Evolutionary conservation across 179 eudicot genomes (phyloP).

Genomic region (Camellia oleifera): DNA sequence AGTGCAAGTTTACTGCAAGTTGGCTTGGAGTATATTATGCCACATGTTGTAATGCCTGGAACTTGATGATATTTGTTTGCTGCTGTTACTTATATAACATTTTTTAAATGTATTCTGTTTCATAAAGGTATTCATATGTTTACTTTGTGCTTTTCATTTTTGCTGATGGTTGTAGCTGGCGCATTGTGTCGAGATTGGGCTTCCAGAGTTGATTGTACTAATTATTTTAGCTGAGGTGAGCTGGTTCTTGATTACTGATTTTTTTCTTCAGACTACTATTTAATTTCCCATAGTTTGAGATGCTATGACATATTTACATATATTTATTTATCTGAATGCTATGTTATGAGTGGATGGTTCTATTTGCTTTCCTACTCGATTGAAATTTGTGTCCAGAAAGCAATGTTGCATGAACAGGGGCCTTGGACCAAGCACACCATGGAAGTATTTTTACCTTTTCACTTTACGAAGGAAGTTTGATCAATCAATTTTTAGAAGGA

Average conservation of each 20-base stretch:
- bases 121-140: neutral
- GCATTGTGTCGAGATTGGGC: slow-evolving; percentile 69
- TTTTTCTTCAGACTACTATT: neutral
- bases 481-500: neutral
- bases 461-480: neutral
- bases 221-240: slow-evolving; percentile 64
- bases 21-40: no score
- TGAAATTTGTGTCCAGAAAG: neutral
- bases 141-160: slow-evolving; percentile 2
- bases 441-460: neutral
- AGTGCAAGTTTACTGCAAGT: no score
- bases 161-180: slow-evolving; percentile 55
- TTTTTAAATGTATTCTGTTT: neutral
- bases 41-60: no score
- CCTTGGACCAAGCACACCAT: neutral
- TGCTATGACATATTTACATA: no score
- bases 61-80: no score
- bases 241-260: neutral
- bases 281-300: neutral
- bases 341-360: neutral
- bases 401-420: neutral
- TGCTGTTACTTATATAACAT: no score
- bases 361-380: neutral
- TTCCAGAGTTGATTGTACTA: slow-evolving; percentile 67
- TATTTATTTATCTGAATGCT: no score